Evolutionary conservation across 306 rosid species (phyloP).

Genomic region (Cucurbita ficifolia): DNA sequence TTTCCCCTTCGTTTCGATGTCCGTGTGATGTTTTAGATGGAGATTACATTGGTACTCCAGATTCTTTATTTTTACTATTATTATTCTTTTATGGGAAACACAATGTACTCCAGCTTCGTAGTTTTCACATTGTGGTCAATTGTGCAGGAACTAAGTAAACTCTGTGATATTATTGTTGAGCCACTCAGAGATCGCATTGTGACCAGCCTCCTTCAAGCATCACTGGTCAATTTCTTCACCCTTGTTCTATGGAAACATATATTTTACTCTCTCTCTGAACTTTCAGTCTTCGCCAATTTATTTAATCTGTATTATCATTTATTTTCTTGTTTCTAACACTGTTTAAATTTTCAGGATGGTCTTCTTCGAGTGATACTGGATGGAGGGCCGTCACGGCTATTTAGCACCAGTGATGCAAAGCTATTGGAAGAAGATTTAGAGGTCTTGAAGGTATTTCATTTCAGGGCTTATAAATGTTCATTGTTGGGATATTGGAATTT

Average conservation of each 20-base stretch:
- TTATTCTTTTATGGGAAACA: no score
- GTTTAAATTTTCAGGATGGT: constrained; percentile 55
- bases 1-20: background rate
- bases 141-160: constrained; percentile 70
- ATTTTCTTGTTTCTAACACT: background rate
- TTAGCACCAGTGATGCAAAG: constrained; percentile 54
- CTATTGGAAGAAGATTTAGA: constrained; percentile 89
- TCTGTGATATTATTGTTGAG: constrained; percentile 81
- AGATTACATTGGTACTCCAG: background rate
- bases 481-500: background rate
- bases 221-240: constrained; percentile 44
- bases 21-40: background rate
- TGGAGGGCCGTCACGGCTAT: constrained; percentile 76
- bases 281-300: background rate
- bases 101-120: background rate
- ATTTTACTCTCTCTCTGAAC: constrained; percentile 4
- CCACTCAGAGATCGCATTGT: constrained; percentile 93
- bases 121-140: constrained; percentile 1
- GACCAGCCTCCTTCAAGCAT: constrained; percentile 97
- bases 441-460: constrained; percentile 52
- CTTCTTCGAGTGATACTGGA: constrained; percentile 80
- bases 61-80: background rate
- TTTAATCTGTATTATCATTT: background rate
- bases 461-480: background rate
- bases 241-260: constrained; percentile 3